A percentile compares a stretch with the other conserved stretches of the same genome.
Evolutionary conservation across 2,329 filamentous ascomycete species (phyloP).

Genomic region (Cryphonectria nitschkei): DNA sequence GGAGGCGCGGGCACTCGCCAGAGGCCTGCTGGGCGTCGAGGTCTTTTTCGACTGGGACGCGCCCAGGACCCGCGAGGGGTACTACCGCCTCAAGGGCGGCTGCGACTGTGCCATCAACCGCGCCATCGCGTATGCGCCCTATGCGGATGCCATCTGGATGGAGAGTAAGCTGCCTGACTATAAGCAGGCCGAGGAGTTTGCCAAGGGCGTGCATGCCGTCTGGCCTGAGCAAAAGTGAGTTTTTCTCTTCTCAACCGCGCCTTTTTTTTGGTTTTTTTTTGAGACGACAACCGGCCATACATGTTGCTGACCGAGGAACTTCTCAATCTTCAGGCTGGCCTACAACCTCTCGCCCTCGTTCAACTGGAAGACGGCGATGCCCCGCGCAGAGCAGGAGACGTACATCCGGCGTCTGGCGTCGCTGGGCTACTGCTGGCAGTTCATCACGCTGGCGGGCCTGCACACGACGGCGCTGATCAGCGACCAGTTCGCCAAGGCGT

Average conservation of each 20-base stretch:
- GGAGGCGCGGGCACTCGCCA: constrained; percentile 81
- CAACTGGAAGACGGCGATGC: constrained; percentile 99
- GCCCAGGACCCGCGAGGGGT: constrained; percentile 91
- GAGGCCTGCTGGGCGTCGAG: constrained; percentile 75
- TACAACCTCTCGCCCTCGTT: constrained; percentile 99
- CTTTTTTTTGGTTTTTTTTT: background rate
- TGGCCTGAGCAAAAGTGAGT: constrained; percentile 95
- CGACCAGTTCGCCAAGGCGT: constrained; percentile 85
- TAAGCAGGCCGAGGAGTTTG: constrained; percentile 89
- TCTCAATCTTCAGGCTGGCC: constrained; percentile 65
- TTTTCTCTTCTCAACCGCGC: background rate
- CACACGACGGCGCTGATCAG: constrained; percentile 94
- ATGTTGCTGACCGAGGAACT: background rate
- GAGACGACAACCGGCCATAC: background rate
- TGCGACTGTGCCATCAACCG: constrained; percentile 90
- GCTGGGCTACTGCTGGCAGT: constrained; percentile 99
- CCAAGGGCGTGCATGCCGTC: constrained; percentile 87
- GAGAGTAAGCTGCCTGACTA: constrained; percentile 96
- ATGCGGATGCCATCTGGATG: constrained; percentile 98
- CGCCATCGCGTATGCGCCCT: constrained; percentile 88
- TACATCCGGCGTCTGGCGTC: constrained; percentile 88
- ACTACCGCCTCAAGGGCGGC: constrained; percentile 89
- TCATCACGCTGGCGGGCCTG: constrained; percentile 97
- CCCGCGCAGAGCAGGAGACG: constrained; percentile 88
- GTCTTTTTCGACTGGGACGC: constrained; percentile 94